Conservation (phyloP, 345 rosid species). For the Gossypium ekmanianum region DNA sequence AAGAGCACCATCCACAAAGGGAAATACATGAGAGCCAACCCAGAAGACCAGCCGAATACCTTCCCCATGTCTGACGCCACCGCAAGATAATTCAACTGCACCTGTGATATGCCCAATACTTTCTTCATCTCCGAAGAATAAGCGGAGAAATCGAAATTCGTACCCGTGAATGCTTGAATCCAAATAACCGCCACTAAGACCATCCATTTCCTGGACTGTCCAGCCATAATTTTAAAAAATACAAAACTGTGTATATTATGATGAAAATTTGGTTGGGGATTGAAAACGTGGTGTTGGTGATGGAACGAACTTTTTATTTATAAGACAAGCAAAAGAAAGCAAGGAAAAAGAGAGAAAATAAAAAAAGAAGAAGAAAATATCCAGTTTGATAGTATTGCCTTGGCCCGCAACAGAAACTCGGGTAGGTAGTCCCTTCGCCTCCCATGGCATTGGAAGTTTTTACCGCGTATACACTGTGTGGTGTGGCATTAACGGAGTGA, state of each 20-base stretch:
- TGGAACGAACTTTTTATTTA: background rate
- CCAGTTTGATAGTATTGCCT: background rate
- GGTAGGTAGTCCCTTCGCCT: background rate
- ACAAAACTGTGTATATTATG: background rate
- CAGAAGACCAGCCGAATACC: conserved; percentile 93
- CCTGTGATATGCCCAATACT: conserved; percentile 77
- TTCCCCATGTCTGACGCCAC: conserved; percentile 96
- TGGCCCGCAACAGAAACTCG: background rate
- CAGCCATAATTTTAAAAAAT: conserved; percentile 43
- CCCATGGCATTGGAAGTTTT: background rate
- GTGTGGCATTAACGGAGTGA: background rate
- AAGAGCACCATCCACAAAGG: conserved; percentile 74
- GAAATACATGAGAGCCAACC: conserved; percentile 68
- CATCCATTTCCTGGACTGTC: conserved; percentile 92
- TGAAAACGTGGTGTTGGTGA: background rate
- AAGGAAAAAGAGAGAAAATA: background rate
- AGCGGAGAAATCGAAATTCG: conserved; percentile 93
- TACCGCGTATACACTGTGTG: background rate
- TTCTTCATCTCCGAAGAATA: conserved; percentile 78
- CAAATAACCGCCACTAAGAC: conserved; percentile 86
- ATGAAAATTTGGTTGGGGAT: background rate
- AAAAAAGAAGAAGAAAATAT: background rate
- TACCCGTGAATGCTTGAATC: conserved; percentile 97
- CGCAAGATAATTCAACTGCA: conserved; percentile 80
- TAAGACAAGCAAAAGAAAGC: no score